A percentile compares a stretch with the other conserved stretches of the same genome.
Evolutionary conservation across 805 yeast genomes (phyloP).

Genomic region (Blastobotrys mokoenaii): DNA sequence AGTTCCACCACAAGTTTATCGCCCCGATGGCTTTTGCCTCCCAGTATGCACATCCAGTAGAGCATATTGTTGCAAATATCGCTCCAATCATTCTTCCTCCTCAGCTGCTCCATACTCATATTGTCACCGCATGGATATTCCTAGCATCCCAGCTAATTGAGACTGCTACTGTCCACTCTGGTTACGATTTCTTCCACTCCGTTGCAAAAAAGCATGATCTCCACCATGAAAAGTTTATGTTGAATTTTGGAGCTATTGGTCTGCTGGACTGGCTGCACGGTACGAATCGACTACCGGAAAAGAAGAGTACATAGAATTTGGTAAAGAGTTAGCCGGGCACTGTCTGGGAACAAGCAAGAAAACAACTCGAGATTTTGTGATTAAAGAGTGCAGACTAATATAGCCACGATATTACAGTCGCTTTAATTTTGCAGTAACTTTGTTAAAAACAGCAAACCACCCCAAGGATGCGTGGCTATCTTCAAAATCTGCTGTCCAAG

Average conservation of each 20-base stretch:
- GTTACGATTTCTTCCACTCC: slow-evolving; percentile 14
- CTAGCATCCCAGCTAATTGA: slow-evolving; percentile 11
- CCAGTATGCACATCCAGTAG: slow-evolving; percentile 9
- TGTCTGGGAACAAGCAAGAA: too few species aligned
- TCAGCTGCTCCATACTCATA: slow-evolving; percentile 8
- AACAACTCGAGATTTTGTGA: too few species aligned
- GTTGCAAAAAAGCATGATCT: slow-evolving; percentile 14
- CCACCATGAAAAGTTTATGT: slow-evolving; percentile 17
- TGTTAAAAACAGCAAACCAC: too few species aligned
- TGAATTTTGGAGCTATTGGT: slow-evolving; percentile 15
- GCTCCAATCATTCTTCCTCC: slow-evolving; percentile 15
- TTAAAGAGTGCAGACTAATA: too few species aligned
- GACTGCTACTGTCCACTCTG: slow-evolving; percentile 15
- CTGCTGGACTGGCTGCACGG: slow-evolving; percentile 15
- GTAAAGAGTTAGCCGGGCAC: too few species aligned
- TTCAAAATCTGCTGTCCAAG: too few species aligned
- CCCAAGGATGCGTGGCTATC: too few species aligned
- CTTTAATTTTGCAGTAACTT: too few species aligned
- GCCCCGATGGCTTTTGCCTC: slow-evolving; percentile 12
- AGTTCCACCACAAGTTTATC: slow-evolving; percentile 10
- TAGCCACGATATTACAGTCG: too few species aligned
- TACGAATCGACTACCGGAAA: slow-evolving; percentile 7
- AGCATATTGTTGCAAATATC: slow-evolving; percentile 15
- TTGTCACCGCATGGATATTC: slow-evolving; percentile 12
- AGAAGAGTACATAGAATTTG: neutral